Percentiles rank a stretch among this genome's conserved stretches.
These are phyloP conservation scores for Candida patagonica DNA, from an alignment of 805 yeast species.

Conservation along the genomic window DNA sequence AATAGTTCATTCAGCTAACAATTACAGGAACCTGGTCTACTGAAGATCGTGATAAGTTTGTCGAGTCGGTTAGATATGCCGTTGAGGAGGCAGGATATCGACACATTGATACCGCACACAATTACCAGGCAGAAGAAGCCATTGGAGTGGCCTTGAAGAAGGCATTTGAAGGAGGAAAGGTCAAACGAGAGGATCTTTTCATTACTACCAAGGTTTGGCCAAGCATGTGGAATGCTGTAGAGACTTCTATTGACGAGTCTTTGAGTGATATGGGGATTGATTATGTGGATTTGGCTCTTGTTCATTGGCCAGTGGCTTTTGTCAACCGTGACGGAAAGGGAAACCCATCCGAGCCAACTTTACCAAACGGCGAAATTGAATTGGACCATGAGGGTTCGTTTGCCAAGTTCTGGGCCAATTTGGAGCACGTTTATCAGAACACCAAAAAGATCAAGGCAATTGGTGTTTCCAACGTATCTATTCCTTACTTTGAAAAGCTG, in stretches of 20 bases:
- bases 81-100: conserved; percentile 44
- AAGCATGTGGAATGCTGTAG: conserved; percentile 26
- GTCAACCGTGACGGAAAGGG: conserved; percentile 26
- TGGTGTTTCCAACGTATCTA: conserved; percentile 65
- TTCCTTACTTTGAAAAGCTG: conserved; percentile 2
- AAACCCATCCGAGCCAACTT: conserved; percentile 37
- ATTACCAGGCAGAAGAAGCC: conserved; percentile 58
- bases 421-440: conserved; percentile 43
- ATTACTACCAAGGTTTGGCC: conserved; percentile 18
- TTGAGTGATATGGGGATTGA: conserved; percentile 35
- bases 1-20: no score
- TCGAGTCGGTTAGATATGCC: not conserved
- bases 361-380: conserved; percentile 23
- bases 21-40: conserved; percentile 3
- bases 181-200: conserved; percentile 22
- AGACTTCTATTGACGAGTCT: conserved; percentile 35
- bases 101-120: conserved; percentile 69
- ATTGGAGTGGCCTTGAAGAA: conserved; percentile 52
- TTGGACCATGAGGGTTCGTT: conserved; percentile 6
- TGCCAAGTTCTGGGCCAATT: conserved; percentile 41
- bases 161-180: conserved; percentile 33
- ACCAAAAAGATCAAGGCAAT: conserved; percentile 42
- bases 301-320: conserved; percentile 47
- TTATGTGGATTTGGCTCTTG: conserved; percentile 48
- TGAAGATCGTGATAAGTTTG: not conserved